Conservation (phyloP, 164 flowering plant species). For the Vitis amurensis region DNA sequence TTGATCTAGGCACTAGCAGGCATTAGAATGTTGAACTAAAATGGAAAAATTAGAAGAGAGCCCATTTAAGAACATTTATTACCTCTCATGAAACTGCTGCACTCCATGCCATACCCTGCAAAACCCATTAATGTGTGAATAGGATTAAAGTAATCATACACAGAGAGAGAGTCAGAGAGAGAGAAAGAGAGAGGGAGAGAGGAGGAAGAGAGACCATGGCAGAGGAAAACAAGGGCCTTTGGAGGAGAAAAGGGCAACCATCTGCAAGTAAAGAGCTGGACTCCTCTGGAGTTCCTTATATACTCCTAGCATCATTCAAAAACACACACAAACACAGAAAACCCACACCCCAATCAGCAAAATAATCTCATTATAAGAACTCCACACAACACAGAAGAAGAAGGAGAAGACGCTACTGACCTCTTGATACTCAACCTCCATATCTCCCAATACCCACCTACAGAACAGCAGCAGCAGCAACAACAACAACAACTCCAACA, state of each 20-base stretch:
- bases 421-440: conserved; percentile 64
- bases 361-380: too few relatives aligned
- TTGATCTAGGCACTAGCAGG: background rate
- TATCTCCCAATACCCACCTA: conserved; percentile 12
- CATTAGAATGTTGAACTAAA: background rate
- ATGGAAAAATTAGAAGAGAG: background rate
- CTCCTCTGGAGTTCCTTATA: conserved; percentile 76
- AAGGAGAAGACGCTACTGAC: conserved; percentile 23
- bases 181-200: conserved; percentile 11
- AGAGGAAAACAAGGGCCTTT: conserved; percentile 83
- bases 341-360: background rate
- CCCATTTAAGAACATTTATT: conserved; percentile 20
- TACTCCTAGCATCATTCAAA: conserved; percentile 43
- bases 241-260: conserved; percentile 88
- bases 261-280: conserved; percentile 85
- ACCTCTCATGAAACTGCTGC: conserved; percentile 95
- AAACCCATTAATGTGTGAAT: conserved; percentile 23
- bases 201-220: conserved; percentile 67
- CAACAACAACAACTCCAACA: too few relatives aligned
- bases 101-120: conserved; percentile 99
- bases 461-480: too few relatives aligned
- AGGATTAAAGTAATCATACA: background rate
- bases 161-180: conserved; percentile 14
- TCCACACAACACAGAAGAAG: background rate
- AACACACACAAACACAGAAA: background rate